Evolutionary conservation across 2,329 filamentous ascomycete species (phyloP), one percentile per base, ranked within the genome.

Genomic region (Sporothrix protearum): DNA sequence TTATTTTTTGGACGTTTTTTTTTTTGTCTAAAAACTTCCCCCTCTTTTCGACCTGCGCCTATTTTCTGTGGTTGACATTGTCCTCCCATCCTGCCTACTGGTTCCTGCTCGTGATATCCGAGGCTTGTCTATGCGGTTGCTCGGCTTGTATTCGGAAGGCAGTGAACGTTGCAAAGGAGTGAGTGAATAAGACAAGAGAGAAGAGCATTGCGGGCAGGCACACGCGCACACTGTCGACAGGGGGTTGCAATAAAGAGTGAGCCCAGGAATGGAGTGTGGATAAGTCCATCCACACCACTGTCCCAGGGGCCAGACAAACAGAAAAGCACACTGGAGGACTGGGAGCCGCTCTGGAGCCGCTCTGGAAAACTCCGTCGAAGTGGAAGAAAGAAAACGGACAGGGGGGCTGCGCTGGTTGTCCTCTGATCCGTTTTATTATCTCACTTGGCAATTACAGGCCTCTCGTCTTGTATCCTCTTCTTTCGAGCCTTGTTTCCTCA

Each of bases 201-300:
- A 55, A 16, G 51, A 30, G 7, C 49, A 51, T 51, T n/a, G 10
- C 5, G 47, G 47, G n/a, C n/a, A n/a, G n/a, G n/a, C n/a, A n/a
- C n/a, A n/a, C n/a, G n/a, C n/a, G n/a, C n/a, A n/a, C n/a, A n/a
- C n/a, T n/a, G n/a, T n/a, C n/a, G n/a, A n/a, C n/a, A n/a, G n/a
- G 16, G 28, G 28, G 53, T 57, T 42, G 39, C 9, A 8, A 16
- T n/a, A 12, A 19, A n/a, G n/a, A 57, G 16, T 36, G 33, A 42
- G 33, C 57, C 57, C 33, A 42, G 33, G 33, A 63, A 63, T 25
- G 57, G 57, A 61, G 39, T 61, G 57, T 61, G 57, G 57, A 42
- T 63, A 39, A 63, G 25, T 19, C 9, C 33, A 25, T 12, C 16
- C 47, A 22, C 49, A 51, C 28, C 53, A 57, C 16, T 16, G 12